phyloP scores from a whole-genome alignment of 2,329 filamentous ascomycete genomes.

The Colletotrichum ledebouriae region DNA sequence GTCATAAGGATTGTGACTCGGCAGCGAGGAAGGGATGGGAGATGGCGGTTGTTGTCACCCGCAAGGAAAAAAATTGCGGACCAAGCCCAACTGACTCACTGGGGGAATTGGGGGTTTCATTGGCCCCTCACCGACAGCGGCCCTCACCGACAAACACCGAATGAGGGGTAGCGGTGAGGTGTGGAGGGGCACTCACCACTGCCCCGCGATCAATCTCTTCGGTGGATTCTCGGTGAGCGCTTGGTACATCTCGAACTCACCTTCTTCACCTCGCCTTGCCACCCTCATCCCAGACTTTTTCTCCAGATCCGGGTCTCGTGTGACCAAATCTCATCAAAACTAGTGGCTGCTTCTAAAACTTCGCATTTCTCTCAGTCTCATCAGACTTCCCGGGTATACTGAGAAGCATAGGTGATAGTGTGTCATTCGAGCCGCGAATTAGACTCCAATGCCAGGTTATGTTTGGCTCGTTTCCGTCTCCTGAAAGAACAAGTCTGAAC shows the following conservation, averaged over 20 bases:
- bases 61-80: constrained; percentile 39
- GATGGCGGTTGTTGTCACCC: constrained; percentile 20
- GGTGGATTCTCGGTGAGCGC: constrained; percentile 11
- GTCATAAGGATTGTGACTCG: constrained; percentile 38
- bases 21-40: constrained; percentile 14
- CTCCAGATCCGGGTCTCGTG: no score
- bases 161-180: constrained; percentile 28
- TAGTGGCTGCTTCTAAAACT: no score
- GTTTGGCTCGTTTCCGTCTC: no score
- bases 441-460: no score
- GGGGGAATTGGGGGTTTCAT: neutral
- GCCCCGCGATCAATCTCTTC: constrained; percentile 4
- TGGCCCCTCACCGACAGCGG: constrained; percentile 1
- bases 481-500: no score
- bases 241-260: neutral
- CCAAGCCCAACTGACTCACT: constrained; percentile 32
- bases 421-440: no score
- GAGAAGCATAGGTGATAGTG: no score
- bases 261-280: neutral
- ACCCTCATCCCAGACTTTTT: neutral
- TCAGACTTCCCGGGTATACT: no score
- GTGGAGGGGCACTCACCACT: neutral
- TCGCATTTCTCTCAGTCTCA: no score
- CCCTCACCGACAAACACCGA: constrained; percentile 21
- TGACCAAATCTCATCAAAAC: no score